A percentile compares a stretch with the other conserved stretches of the same genome.
These are phyloP conservation scores for Draba incana DNA, from an alignment of 345 rosid species.

Conservation along the genomic window DNA sequence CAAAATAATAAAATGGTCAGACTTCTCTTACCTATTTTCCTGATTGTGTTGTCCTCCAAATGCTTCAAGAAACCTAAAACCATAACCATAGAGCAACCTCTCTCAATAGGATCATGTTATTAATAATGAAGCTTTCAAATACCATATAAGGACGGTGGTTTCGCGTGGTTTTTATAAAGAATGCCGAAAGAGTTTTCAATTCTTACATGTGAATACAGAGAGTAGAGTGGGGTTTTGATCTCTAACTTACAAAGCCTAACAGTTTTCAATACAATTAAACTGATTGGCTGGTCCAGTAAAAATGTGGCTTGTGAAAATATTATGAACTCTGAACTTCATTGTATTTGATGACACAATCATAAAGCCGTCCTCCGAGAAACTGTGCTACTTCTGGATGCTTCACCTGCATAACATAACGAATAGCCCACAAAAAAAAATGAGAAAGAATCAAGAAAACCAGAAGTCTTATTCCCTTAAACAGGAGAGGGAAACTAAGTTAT, in stretches of 20 bases:
- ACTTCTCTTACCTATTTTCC: constrained; percentile 10
- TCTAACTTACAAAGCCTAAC: constrained; percentile 35
- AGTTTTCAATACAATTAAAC: constrained; percentile 19
- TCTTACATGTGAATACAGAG: constrained; percentile 33
- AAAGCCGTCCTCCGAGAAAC: constrained; percentile 97
- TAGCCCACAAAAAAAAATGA: background rate
- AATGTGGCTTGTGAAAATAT: constrained; percentile 20
- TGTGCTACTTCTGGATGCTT: constrained; percentile 98
- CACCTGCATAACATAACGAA: constrained; percentile 54
- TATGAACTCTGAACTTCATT: constrained; percentile 55
- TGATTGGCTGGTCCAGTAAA: constrained; percentile 25
- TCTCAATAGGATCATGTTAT: background rate
- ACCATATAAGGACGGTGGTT: constrained; percentile 6
- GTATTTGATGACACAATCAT: constrained; percentile 96
- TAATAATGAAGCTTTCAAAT: constrained; percentile 4
- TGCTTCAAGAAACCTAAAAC: constrained; percentile 20
- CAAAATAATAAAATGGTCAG: constrained; percentile 26
- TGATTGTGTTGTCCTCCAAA: background rate
- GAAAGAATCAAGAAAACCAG: background rate
- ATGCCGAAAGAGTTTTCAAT: constrained; percentile 11
- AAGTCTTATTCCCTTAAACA: background rate
- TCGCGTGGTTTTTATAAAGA: constrained; percentile 3
- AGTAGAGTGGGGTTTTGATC: constrained; percentile 18
- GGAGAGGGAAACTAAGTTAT: background rate
- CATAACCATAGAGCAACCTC: constrained; percentile 5